Evolutionary conservation across 305 asterid genomes (phyloP), one percentile per base, ranked within the genome.

Genomic region (Petunia hybrid): DNA sequence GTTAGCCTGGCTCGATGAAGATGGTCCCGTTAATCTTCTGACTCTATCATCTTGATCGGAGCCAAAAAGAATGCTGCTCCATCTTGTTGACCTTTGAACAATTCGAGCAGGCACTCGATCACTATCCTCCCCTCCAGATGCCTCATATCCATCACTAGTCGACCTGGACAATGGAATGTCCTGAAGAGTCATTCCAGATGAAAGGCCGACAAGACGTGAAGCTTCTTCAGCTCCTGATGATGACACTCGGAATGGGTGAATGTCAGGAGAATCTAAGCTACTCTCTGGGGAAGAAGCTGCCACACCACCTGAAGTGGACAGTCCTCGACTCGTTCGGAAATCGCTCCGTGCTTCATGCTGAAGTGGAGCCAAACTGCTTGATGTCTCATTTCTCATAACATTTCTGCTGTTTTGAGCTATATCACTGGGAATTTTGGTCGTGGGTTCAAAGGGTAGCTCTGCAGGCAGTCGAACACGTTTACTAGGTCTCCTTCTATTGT

Each of bases 51-150:
- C 91, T 10, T 89, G 84, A 48, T 91, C 98, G 10, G 97, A 77
- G 8, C 95, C 95, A 60, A 96, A 91, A 66, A 93, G 90, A 46
- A 87, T 89, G 85, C 85, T 87, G 67, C 90, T 91, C 99, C 98
- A 94, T 82, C 93, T 87, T 65, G 84, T 87, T 8, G 98, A 83
- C 83, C 92, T 85, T 8, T 87, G 89, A 39, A 84, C 82, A 56
- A 87, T 79, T 68, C 98, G 88, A 1, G 88, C 86, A 14, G 99
- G 96, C 6, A 92, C 92, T 46, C 91, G 89, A 80, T 97, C 99
- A 9, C 99, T 95, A 79, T 97, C 99, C 86, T 97, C 99, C 3
- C 99, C 99, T 4, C 99, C 99, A 0, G 99, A 97, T 56, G 99
- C 99, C 78, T 97, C 99, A 22, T 97, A 97, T 38, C 99, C 99